Conservation (phyloP, 2,329 filamentous ascomycete species). For the Cadophora gregata region DNA sequence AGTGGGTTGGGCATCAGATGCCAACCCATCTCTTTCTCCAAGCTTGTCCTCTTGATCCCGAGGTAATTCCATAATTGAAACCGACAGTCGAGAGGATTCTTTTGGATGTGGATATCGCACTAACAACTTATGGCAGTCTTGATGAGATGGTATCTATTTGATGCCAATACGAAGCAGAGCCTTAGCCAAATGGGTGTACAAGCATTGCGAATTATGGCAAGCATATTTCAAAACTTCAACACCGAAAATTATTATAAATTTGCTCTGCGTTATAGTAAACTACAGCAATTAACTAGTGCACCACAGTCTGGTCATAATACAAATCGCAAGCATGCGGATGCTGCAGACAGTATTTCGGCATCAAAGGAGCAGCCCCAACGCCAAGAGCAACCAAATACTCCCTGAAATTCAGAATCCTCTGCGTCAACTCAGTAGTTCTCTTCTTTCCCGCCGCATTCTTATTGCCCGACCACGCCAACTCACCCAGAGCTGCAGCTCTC, state of each 20-base stretch:
- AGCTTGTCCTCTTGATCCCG: background rate
- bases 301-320: conserved; percentile 54
- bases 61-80: background rate
- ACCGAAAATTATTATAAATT: too few relatives aligned
- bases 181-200: too few relatives aligned
- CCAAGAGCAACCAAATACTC: conserved; percentile 63
- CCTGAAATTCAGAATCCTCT: conserved; percentile 63
- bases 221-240: too few relatives aligned
- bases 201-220: too few relatives aligned
- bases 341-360: conserved; percentile 63
- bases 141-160: too few relatives aligned
- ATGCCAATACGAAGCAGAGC: too few relatives aligned
- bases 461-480: conserved; percentile 75
- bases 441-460: conserved; percentile 69
- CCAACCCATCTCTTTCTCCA: background rate
- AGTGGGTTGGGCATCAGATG: background rate
- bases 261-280: too few relatives aligned
- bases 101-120: too few relatives aligned
- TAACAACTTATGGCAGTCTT: too few relatives aligned
- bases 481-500: conserved; percentile 71
- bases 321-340: conserved; percentile 64
- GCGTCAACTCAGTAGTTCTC: conserved; percentile 62
- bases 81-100: background rate
- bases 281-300: background rate
- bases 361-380: conserved; percentile 54